Evolutionary conservation across 352 stramenopile genomes (phyloP).

Genomic region (Phytophthora meadii): DNA sequence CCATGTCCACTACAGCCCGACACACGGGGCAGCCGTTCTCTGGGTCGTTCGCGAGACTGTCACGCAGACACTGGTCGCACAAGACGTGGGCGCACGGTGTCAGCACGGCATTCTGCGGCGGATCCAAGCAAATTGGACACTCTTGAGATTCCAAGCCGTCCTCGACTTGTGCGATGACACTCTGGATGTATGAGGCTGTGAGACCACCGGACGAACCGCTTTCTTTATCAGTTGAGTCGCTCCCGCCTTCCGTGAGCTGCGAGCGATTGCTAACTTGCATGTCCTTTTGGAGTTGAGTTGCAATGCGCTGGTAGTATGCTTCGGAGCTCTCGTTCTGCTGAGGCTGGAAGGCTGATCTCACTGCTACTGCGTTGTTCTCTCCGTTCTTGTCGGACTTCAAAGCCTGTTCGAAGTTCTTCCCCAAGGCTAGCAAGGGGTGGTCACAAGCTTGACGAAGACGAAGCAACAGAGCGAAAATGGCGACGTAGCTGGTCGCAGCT

Average conservation of each 20-base stretch:
- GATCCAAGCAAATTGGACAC: constrained; percentile 88
- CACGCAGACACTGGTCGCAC: constrained; percentile 77
- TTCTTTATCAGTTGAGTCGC: constrained; percentile 2
- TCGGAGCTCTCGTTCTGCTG: constrained; percentile 59
- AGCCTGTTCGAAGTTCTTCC: constrained; percentile 63
- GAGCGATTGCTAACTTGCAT: constrained; percentile 43
- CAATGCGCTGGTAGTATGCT: constrained; percentile 70
- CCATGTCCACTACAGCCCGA: constrained; percentile 62
- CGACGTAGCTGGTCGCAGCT: constrained; percentile 83
- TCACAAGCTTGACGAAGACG: constrained; percentile 91
- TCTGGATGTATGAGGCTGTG: constrained; percentile 70
- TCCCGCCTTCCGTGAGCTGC: constrained; percentile 11
- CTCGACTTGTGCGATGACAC: constrained; percentile 81
- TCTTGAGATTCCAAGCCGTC: constrained; percentile 81
- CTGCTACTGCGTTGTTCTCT: not conserved
- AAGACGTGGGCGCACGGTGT: constrained; percentile 89
- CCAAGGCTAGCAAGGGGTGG: constrained; percentile 88
- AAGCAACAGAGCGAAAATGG: constrained; percentile 90
- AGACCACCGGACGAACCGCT: constrained; percentile 24
- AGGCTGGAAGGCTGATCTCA: constrained; percentile 50
- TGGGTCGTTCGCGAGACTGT: constrained; percentile 63
- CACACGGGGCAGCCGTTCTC: constrained; percentile 83
- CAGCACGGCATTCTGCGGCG: constrained; percentile 70
- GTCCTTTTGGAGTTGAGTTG: constrained; percentile 57
- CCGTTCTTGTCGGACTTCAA: constrained; percentile 18